Conservation (phyloP, 2,329 filamentous ascomycete genomes). For the Sclerotinia glacialis region DNA sequence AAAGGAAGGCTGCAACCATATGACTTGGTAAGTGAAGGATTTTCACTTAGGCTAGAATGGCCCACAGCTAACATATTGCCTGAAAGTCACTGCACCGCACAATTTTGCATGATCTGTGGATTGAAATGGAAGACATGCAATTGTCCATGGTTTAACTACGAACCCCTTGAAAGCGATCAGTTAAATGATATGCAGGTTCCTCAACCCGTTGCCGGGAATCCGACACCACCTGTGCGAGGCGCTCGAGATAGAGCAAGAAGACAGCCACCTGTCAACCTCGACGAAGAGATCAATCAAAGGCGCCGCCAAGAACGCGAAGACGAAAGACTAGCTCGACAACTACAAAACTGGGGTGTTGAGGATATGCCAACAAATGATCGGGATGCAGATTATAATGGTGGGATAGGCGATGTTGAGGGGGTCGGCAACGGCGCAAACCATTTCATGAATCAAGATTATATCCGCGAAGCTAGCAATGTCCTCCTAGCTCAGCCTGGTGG, state of each 20-base stretch:
- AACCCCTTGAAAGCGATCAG: conserved; percentile 52
- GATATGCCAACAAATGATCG: conserved; percentile 25
- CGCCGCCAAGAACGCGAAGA: conserved; percentile 47
- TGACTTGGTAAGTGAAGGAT: conserved; percentile 69
- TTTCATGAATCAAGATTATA: conserved; percentile 61
- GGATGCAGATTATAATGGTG: conserved; percentile 42
- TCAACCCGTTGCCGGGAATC: conserved; percentile 26
- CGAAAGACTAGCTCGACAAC: conserved; percentile 49
- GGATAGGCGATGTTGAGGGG: conserved; percentile 45
- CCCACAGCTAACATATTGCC: conserved; percentile 27
- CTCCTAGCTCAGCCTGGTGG: conserved; percentile 34
- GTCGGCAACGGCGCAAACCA: conserved; percentile 54
- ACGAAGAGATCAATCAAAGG: conserved; percentile 41
- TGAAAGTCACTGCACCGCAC: conserved; percentile 67
- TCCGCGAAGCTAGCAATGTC: conserved; percentile 41
- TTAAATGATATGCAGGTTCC: conserved; percentile 53
- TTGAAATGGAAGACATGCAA: conserved; percentile 78
- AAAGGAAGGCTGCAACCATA: conserved; percentile 82
- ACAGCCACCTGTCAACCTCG: conserved; percentile 35
- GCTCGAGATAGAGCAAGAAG: conserved; percentile 42
- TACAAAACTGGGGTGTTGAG: conserved; percentile 46
- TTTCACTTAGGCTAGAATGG: not conserved
- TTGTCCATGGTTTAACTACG: conserved; percentile 76
- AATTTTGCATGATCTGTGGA: conserved; percentile 87
- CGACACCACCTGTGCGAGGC: conserved; percentile 27